A percentile compares a stretch with the other conserved stretches of the same genome.
These are phyloP conservation scores for Thelonectria rubi DNA, from an alignment of 2,329 filamentous ascomycete species.

Conservation along the genomic window DNA sequence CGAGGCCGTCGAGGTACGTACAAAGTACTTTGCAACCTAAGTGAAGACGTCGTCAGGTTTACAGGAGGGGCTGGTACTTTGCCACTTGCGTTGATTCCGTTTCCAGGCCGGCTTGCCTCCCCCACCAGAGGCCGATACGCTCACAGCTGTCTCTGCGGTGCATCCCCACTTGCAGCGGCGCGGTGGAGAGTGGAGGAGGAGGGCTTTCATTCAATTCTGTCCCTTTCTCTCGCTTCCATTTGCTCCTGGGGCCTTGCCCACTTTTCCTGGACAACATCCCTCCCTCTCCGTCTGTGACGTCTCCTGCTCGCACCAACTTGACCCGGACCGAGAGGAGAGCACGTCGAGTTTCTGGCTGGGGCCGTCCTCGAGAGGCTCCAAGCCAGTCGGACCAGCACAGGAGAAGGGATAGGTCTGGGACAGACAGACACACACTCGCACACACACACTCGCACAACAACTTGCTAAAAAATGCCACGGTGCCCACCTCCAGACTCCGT, in stretches of 20 bases:
- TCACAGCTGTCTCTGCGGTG: conserved; percentile 9
- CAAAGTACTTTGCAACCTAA: no score
- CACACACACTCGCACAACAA: no score
- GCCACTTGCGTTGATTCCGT: not conserved
- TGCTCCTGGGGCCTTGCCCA: not conserved
- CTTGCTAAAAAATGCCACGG: conserved; percentile 30
- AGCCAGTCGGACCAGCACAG: not conserved
- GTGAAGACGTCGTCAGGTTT: no score
- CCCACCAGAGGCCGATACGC: conserved; percentile 4
- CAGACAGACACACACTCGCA: conserved; percentile 3
- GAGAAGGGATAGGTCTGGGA: not conserved
- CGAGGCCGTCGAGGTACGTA: conserved; percentile 1
- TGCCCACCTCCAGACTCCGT: conserved; percentile 37
- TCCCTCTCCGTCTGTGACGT: conserved; percentile 1
- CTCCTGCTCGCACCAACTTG: conserved; percentile 24
- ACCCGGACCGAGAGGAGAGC: conserved; percentile 10
- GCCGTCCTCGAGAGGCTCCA: no score
- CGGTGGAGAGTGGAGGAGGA: conserved; percentile 6
- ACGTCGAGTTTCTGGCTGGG: not conserved
- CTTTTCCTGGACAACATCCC: conserved; percentile 3
- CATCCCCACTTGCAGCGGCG: conserved; percentile 6
- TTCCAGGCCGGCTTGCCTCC: not conserved
- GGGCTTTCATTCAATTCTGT: not conserved
- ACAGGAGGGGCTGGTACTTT: not conserved
- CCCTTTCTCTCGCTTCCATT: conserved; percentile 11